phyloP scores from a whole-genome alignment of 306 rosid species.

The Crataegus laevigata region DNA sequence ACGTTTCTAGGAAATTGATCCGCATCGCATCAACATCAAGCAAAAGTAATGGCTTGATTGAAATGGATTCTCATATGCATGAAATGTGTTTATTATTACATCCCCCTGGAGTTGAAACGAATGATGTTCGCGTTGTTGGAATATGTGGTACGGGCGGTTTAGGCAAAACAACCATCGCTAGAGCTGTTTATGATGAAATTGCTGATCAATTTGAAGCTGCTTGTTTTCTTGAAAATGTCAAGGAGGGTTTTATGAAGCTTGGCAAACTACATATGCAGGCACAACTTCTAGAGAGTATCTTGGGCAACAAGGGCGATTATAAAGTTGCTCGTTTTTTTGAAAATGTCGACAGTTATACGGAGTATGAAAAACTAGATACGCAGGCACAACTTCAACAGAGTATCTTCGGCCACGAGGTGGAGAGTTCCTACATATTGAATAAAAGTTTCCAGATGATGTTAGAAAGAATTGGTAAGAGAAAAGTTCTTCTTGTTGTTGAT shows the following conservation, averaged over 20 bases:
- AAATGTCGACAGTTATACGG: no score
- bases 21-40: neutral
- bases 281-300: slow-evolving; percentile 8
- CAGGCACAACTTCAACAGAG: no score
- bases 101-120: no score
- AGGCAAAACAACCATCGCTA: slow-evolving; percentile 20
- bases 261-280: slow-evolving; percentile 4
- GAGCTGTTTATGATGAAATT: slow-evolving; percentile 5
- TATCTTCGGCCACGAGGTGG: neutral
- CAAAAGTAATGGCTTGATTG: slow-evolving; percentile 4
- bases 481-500: slow-evolving; percentile 15
- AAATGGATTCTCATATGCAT: neutral
- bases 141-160: slow-evolving; percentile 19
- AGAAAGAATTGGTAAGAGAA: neutral
- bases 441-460: neutral
- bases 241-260: no score
- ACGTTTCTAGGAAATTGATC: neutral
- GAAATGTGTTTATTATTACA: no score
- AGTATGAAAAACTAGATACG: no score
- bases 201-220: neutral
- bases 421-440: neutral
- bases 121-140: no score
- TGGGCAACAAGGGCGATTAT: no score
- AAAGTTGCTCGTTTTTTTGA: no score
- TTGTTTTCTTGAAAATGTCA: no score